Evolutionary conservation across 1,139 yeast genomes (phyloP).

Genomic region (Hyphopichia buzzinii): DNA sequence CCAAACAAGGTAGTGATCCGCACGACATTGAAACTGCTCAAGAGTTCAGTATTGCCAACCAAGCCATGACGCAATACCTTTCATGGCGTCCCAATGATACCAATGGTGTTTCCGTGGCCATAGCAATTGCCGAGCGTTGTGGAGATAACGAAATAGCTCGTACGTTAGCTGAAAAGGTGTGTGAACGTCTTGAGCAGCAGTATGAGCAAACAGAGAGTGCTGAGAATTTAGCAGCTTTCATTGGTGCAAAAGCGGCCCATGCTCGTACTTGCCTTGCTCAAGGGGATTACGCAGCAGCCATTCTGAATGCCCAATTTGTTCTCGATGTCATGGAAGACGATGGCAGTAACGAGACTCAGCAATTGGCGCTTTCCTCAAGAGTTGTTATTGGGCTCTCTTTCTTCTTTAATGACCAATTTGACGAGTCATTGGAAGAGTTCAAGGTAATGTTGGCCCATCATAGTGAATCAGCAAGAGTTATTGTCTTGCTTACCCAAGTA

Average conservation of each 20-base stretch:
- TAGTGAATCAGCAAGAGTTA: constrained; percentile 56
- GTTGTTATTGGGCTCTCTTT: constrained; percentile 68
- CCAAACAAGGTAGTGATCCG: constrained; percentile 41
- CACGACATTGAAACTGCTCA: constrained; percentile 59
- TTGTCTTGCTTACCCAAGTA: constrained; percentile 73
- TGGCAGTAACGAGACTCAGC: constrained; percentile 20
- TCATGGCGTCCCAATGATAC: constrained; percentile 63
- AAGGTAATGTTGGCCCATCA: constrained; percentile 50
- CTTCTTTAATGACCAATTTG: constrained; percentile 63
- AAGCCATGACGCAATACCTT: constrained; percentile 72
- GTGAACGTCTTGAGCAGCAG: constrained; percentile 50
- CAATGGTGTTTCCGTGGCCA: constrained; percentile 59
- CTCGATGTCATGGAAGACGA: constrained; percentile 49
- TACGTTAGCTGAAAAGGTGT: constrained; percentile 45
- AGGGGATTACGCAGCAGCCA: constrained; percentile 52
- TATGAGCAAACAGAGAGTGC: constrained; percentile 60
- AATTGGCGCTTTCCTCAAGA: constrained; percentile 50
- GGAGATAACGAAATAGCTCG: constrained; percentile 57
- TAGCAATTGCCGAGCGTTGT: constrained; percentile 68
- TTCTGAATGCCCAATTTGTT: constrained; percentile 60
- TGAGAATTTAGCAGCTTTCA: constrained; percentile 47
- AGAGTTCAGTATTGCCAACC: constrained; percentile 63
- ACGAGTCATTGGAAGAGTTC: constrained; percentile 65
- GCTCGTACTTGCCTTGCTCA: constrained; percentile 70
- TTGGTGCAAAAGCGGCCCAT: constrained; percentile 61